Conservation (phyloP, 179 eudicot species). For the Vitellaria paradoxa region DNA sequence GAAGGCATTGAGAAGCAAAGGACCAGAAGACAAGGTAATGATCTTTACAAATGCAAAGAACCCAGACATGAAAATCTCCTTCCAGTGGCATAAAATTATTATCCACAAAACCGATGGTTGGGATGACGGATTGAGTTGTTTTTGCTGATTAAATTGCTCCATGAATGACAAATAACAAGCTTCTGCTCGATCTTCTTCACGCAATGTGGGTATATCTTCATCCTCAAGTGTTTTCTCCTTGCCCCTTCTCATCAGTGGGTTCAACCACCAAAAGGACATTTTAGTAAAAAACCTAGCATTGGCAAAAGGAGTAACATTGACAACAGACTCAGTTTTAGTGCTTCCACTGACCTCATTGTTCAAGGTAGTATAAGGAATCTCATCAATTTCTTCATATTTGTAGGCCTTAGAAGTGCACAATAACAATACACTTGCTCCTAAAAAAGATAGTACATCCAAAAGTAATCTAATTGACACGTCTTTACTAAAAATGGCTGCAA, state of each 20-base stretch:
- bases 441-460: slow-evolving; percentile 29
- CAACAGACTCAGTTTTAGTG: slow-evolving; percentile 17
- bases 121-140: slow-evolving; percentile 11
- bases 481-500: slow-evolving; percentile 25
- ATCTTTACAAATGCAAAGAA: slow-evolving; percentile 37
- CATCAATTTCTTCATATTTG: slow-evolving; percentile 28
- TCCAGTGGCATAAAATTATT: slow-evolving; percentile 33
- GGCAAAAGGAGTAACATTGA: slow-evolving; percentile 31
- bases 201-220: slow-evolving; percentile 38
- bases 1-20: slow-evolving; percentile 40
- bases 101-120: slow-evolving; percentile 30
- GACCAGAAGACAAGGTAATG: slow-evolving; percentile 36
- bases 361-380: slow-evolving; percentile 24
- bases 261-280: slow-evolving; percentile 51
- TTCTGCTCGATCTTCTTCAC: slow-evolving; percentile 35
- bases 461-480: slow-evolving; percentile 23
- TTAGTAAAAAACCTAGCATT: slow-evolving; percentile 34
- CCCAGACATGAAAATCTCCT: slow-evolving; percentile 32
- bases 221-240: slow-evolving; percentile 40
- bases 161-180: slow-evolving; percentile 33
- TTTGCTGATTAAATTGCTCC: slow-evolving; percentile 24
- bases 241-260: slow-evolving; percentile 44
- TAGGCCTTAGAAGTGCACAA: slow-evolving; percentile 40
- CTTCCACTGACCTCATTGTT: slow-evolving; percentile 12
- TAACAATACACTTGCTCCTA: slow-evolving; percentile 35